Conservation (phyloP, 2,329 filamentous ascomycete species). For the Cladosporium colombiae region DNA sequence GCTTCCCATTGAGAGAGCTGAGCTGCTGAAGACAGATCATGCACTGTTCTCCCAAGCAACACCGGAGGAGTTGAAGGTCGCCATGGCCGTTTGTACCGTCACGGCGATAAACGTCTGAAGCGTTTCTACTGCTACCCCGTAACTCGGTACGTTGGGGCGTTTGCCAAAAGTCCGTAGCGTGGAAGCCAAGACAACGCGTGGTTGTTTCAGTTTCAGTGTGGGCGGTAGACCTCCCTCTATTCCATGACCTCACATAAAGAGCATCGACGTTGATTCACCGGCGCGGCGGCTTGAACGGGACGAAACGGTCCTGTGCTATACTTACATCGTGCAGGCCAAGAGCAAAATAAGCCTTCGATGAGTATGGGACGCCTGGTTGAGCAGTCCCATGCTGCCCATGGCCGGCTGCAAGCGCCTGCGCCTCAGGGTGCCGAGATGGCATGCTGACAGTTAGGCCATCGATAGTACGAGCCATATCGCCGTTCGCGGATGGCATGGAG, state of each 20-base stretch:
- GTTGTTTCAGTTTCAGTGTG: not conserved
- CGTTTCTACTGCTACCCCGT: not conserved
- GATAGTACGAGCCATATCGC: not conserved
- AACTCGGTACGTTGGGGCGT: not conserved
- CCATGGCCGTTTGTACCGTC: not conserved
- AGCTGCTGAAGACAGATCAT: not conserved
- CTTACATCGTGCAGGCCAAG: constrained; percentile 17
- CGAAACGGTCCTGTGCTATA: constrained; percentile 4
- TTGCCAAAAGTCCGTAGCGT: constrained; percentile 15
- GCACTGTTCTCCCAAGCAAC: not conserved
- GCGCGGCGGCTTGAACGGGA: constrained; percentile 5
- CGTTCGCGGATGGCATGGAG: not conserved
- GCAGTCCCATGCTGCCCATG: not conserved
- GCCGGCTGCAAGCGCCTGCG: constrained; percentile 8
- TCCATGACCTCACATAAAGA: constrained; percentile 17
- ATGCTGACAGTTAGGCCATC: not conserved
- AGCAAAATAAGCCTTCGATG: constrained; percentile 1
- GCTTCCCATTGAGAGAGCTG: not conserved
- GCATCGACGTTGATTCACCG: not conserved
- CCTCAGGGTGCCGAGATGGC: not conserved
- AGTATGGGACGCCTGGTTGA: not conserved
- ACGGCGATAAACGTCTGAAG: not conserved
- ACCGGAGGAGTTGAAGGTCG: not conserved
- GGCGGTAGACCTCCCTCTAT: constrained; percentile 6
- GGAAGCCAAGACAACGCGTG: constrained; percentile 6